Base-by-base conservation (phyloP, 495 filamentous ascomycete genomes). In the Talaromyces proteolyticus region DNA sequence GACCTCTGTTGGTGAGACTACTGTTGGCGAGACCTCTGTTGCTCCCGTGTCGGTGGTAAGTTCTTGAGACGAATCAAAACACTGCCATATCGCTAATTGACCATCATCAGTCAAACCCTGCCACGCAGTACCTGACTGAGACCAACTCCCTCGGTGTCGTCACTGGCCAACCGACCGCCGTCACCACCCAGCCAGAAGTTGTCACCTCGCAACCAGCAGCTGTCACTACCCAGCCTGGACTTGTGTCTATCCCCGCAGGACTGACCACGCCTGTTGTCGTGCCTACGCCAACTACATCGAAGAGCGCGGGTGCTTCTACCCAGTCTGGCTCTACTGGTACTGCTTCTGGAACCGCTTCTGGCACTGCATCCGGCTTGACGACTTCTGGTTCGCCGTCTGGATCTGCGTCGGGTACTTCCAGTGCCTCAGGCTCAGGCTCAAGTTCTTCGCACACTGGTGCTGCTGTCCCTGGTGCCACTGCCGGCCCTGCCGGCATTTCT, bases 131-230 rank as follows among this genome's bases (percentile, higher is more conserved):
- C 56, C 62, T 76, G 36, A 70, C 66, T 25, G 38, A 73, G 66
- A 80, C 77, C 54, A 74, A 81, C 69, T 77, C 78, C 42, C 61
- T 67, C 22, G 75, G 78, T 54, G 77, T 80, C 21, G 70, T 81
- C 26, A 84, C 80, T 42, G 77, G 77, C 60, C 68, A 73, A 49
- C 68, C 73, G 37, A 46, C 46, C 3, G 52, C 38, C 14, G 59
- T 66, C 16, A 72, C 68, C 47, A 46, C 51, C 14, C 68, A 74
- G 56, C 63, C 68, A n/a, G 12, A 43, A 16, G 59, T 56, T 6
- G 65, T 68, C 18, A 77, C 71, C 39, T 55, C 58, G 36, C 70
- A 76, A 53, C 69, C 76, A 16, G 34, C 58, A 6, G 73, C 59
- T 14, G 70, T 65, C 38, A 78, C 76, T 18, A 65, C 61, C 17